Percentiles rank a stretch among this genome's conserved stretches.
phyloP scores from a whole-genome alignment of 2,329 filamentous ascomycete species.

The Phaeosphaeriaceae sp. region DNA sequence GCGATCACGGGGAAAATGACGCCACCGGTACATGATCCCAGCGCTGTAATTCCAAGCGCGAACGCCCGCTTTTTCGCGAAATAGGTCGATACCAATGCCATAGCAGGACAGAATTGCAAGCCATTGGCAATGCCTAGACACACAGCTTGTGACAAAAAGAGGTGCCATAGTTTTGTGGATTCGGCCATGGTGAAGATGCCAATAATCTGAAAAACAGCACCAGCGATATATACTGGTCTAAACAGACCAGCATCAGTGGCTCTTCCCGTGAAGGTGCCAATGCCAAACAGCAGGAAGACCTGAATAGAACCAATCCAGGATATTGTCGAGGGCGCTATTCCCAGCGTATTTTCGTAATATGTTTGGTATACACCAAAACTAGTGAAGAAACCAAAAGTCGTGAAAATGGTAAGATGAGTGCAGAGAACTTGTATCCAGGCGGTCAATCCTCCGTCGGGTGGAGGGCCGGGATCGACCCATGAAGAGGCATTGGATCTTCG shows the following conservation, averaged over 20 bases:
- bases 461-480: constrained; percentile 33
- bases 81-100: constrained; percentile 57
- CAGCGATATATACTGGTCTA: constrained; percentile 33
- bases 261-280: constrained; percentile 39
- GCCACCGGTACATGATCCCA: constrained; percentile 39
- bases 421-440: constrained; percentile 64
- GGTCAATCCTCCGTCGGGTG: constrained; percentile 57
- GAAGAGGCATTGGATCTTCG: constrained; percentile 30
- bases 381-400: constrained; percentile 62
- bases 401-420: constrained; percentile 62
- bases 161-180: constrained; percentile 40
- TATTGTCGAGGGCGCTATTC: constrained; percentile 42
- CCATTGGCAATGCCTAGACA: constrained; percentile 62
- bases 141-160: constrained; percentile 58
- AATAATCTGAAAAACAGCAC: constrained; percentile 41
- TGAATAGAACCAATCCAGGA: constrained; percentile 45
- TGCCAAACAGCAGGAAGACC: constrained; percentile 40
- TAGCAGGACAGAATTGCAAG: constrained; percentile 63
- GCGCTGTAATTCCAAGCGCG: constrained; percentile 36
- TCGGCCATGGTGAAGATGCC: constrained; percentile 41
- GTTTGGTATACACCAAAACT: constrained; percentile 65
- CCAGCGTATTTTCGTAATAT: constrained; percentile 55
- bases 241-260: constrained; percentile 42
- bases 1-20: constrained; percentile 43
- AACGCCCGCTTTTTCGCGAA: constrained; percentile 39